Percentiles rank a stretch among this genome's conserved stretches.
Conservation (phyloP, 805 yeast genomes). For the Candida silvatica region DNA sequence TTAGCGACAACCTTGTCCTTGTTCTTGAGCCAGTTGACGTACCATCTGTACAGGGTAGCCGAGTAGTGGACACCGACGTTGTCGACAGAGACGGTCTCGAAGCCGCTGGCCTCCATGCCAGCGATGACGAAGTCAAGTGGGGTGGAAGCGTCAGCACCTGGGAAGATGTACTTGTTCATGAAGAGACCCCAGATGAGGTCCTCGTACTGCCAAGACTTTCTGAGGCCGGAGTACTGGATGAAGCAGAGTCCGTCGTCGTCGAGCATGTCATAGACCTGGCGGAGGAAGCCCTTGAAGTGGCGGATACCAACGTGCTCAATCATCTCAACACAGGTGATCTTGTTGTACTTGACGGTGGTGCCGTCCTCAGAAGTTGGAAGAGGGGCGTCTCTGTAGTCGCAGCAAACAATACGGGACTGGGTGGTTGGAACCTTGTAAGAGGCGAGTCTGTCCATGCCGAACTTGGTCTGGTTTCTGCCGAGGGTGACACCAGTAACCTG, state of each 20-base stretch:
- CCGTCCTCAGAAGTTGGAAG: conserved; percentile 41
- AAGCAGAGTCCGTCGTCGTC: conserved; percentile 88
- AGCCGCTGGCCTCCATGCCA: conserved; percentile 73
- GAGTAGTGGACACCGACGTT: conserved; percentile 92
- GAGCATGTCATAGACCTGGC: conserved; percentile 77
- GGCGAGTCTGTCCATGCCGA: conserved; percentile 68
- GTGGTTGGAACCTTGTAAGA: conserved; percentile 57
- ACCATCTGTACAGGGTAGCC: conserved; percentile 90
- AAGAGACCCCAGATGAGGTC: conserved; percentile 91
- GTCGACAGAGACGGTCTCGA: conserved; percentile 76
- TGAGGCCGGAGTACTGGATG: conserved; percentile 82
- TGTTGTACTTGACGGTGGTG: conserved; percentile 49
- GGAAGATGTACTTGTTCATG: conserved; percentile 94
- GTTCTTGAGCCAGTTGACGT: conserved; percentile 87
- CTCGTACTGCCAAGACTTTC: conserved; percentile 92
- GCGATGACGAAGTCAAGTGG: conserved; percentile 80
- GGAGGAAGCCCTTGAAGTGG: conserved; percentile 65
- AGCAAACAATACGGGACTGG: conserved; percentile 74
- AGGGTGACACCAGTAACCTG: conserved; percentile 82
- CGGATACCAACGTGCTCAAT: conserved; percentile 94
- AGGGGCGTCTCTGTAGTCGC: conserved; percentile 89
- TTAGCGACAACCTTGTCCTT: conserved; percentile 65
- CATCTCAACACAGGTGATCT: conserved; percentile 89
- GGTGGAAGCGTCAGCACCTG: conserved; percentile 95
- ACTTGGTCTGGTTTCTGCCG: conserved; percentile 84